Conservation (phyloP, 164 flowering plant species). For the Kalanchoe fedtschenkoi region DNA sequence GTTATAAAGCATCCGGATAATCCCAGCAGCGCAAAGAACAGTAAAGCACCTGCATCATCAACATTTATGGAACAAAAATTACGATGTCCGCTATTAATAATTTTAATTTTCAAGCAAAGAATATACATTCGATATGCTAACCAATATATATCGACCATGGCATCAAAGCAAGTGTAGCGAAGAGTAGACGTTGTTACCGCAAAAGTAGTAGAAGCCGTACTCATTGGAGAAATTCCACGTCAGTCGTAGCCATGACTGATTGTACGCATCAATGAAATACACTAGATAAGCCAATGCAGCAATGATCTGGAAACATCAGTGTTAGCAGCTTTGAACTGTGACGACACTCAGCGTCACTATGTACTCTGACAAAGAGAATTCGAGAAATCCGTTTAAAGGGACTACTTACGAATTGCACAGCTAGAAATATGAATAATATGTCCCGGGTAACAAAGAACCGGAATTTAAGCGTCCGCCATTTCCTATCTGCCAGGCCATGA, state of each 20-base stretch:
- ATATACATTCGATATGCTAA: background rate
- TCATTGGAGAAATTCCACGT: constrained; percentile 72
- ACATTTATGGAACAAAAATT: constrained; percentile 3
- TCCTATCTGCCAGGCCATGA: constrained; percentile 79
- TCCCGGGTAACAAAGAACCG: constrained; percentile 99
- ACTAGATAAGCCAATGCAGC: constrained; percentile 63
- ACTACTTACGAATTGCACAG: constrained; percentile 85
- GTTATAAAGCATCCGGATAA: constrained; percentile 95
- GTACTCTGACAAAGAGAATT: background rate
- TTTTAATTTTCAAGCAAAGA: too few relatives aligned
- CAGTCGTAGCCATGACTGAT: constrained; percentile 68
- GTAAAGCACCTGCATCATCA: constrained; percentile 63
- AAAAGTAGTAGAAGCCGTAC: constrained; percentile 80
- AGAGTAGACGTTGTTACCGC: constrained; percentile 43
- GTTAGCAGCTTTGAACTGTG: background rate
- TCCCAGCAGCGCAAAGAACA: constrained; percentile 92
- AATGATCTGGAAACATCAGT: constrained; percentile 50
- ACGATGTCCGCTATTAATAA: too few relatives aligned
- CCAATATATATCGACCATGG: too few relatives aligned
- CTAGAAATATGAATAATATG: constrained; percentile 69
- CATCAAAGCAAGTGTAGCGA: background rate
- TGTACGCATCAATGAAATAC: constrained; percentile 55
- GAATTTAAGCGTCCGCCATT: constrained; percentile 92
- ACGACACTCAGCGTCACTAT: too few relatives aligned
- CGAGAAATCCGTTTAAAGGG: background rate